Base-by-base conservation (phyloP, 441 rosid genomes). In the Omphalea diandra region DNA sequence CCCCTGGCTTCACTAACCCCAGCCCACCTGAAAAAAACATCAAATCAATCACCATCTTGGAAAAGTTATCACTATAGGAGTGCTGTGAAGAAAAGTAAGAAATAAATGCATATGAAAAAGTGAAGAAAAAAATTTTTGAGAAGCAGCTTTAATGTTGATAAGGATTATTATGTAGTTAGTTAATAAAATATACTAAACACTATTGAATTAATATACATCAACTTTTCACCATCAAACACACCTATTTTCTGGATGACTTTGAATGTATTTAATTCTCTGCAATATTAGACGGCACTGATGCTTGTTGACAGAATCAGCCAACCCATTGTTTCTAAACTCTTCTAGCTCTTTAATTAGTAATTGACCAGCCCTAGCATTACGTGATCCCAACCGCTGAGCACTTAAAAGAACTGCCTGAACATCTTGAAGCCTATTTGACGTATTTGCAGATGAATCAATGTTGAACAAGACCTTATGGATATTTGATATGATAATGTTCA, bases 1-100 rank as follows among this genome's bases (percentile, higher is more conserved):
- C 99, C 99, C 81, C 97, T 85, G 69, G 99, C 94, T 80, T 93
- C 98, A 78, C 96, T 90, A 47, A 93, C 95, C 52, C 95, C 95
- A 79, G 92, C 91, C 99, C 98, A 95, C 97, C 99, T 95, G 80
- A 73, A 79, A 79, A 69, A 61, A 26, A 77, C 43, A 69, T 63
- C 60, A n/a, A n/a, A n/a, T 64, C 47, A 68, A 63, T 71, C 72
- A 22, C 31, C 59, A 60, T 41, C 17, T 26, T 35, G 15, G 22
- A 36, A 62, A 50, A 53, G 29, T 4, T 60, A 43, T 10, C 18
- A 22, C 14, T 26, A 49, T 14, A 41, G n/a, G n/a, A n/a, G n/a
- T n/a, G n/a, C n/a, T n/a, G n/a, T n/a, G n/a, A n/a, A n/a, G n/a
- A n/a, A n/a, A n/a, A n/a, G n/a, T n/a, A n/a, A n/a, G n/a, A n/a